Conservation (phyloP, 192 early-diverging fungal species). For the Oehlia diaphana region DNA sequence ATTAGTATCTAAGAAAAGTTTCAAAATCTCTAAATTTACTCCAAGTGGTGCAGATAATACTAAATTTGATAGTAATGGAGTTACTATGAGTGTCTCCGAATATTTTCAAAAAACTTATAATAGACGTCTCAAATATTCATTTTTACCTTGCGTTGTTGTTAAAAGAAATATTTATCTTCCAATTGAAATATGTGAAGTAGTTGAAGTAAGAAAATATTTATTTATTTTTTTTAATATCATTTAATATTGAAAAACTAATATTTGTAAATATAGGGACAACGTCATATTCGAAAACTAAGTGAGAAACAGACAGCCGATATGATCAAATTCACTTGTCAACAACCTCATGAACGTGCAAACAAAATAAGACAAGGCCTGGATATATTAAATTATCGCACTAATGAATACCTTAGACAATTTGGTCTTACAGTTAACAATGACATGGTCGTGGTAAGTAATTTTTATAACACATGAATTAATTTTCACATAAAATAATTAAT, state of each 20-base stretch:
- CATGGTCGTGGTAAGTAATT: not conserved
- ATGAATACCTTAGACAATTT: not conserved
- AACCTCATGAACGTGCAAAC: not conserved
- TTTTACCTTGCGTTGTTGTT: constrained; percentile 83
- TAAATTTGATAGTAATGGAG: constrained; percentile 63
- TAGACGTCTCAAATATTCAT: constrained; percentile 68
- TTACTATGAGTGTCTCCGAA: constrained; percentile 62
- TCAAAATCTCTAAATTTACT: constrained; percentile 70
- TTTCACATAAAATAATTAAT: no score
- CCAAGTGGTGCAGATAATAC: constrained; percentile 63
- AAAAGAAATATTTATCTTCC: constrained; percentile 71
- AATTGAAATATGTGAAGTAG: constrained; percentile 87
- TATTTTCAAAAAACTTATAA: constrained; percentile 82
- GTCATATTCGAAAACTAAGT: not conserved
- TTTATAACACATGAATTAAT: no score
- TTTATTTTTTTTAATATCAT: no score
- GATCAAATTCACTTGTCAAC: not conserved
- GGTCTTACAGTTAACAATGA: not conserved
- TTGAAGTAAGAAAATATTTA: constrained; percentile 32
- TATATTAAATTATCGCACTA: not conserved
- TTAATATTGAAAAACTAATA: no score
- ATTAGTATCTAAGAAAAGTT: constrained; percentile 58
- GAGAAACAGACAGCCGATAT: not conserved
- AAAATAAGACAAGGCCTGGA: not conserved
- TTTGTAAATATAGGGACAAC: not conserved